Conservation (phyloP, 2,329 filamentous ascomycete genomes). For the Xylaria sp. region DNA sequence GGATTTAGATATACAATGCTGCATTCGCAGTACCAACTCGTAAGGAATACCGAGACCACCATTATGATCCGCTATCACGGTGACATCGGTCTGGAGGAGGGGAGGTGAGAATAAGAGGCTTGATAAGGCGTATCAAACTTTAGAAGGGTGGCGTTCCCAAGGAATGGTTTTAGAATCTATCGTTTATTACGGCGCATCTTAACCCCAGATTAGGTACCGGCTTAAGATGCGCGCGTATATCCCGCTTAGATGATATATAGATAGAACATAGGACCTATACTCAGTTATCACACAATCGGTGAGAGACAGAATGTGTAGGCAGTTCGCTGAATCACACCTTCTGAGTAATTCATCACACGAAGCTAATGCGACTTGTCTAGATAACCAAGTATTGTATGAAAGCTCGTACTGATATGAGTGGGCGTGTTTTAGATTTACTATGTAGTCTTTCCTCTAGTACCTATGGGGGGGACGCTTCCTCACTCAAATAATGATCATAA, state of each 20-base stretch:
- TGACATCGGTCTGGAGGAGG: slow-evolving; percentile 25
- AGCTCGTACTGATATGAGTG: slow-evolving; percentile 10
- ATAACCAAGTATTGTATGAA: slow-evolving; percentile 17
- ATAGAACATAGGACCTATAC: too few relatives aligned
- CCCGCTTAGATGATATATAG: background rate
- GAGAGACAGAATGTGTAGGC: background rate
- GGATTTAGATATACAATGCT: background rate
- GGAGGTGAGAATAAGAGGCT: slow-evolving; percentile 15
- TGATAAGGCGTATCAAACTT: slow-evolving; percentile 15
- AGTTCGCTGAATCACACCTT: background rate
- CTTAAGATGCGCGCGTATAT: background rate
- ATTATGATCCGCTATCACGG: slow-evolving; percentile 31
- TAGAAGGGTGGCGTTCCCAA: slow-evolving; percentile 9
- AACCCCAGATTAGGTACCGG: slow-evolving; percentile 1
- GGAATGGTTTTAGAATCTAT: background rate
- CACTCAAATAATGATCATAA: slow-evolving; percentile 18
- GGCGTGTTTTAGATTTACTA: slow-evolving; percentile 30
- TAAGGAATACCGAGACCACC: slow-evolving; percentile 16
- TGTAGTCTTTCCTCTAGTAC: background rate
- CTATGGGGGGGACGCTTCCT: slow-evolving; percentile 2
- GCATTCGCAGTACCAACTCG: slow-evolving; percentile 1
- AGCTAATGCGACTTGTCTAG: background rate
- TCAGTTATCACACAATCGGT: background rate
- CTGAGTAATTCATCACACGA: background rate
- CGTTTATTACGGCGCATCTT: slow-evolving; percentile 14